These are phyloP conservation scores for Monascus purpureus DNA, from an alignment of 495 filamentous ascomycete species.

Conservation along the genomic window DNA sequence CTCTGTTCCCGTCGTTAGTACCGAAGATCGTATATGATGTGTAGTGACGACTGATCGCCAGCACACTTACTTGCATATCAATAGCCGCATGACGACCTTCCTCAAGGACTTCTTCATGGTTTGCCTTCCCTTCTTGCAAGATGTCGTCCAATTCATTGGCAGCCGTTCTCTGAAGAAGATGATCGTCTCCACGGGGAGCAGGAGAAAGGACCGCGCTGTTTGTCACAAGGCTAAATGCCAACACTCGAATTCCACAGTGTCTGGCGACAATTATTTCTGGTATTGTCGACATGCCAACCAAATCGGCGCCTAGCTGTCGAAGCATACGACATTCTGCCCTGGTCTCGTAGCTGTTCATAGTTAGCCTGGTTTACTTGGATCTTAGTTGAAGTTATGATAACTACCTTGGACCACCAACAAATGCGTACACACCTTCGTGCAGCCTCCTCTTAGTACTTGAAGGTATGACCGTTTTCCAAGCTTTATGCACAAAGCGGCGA, in stretches of 20 bases:
- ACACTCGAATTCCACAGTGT: conserved; percentile 53
- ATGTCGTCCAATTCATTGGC: conserved; percentile 38
- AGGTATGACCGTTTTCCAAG: conserved; percentile 40
- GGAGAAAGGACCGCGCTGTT: conserved; percentile 55
- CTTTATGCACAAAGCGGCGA: conserved; percentile 43
- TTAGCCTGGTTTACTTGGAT: background rate
- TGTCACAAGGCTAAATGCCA: conserved; percentile 66
- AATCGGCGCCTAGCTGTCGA: conserved; percentile 48
- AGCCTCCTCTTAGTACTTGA: conserved; percentile 31
- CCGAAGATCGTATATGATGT: background rate
- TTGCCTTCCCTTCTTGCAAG: conserved; percentile 50
- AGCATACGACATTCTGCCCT: conserved; percentile 67
- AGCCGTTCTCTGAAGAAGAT: conserved; percentile 22
- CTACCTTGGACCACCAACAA: conserved; percentile 56
- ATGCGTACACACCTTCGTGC: conserved; percentile 66
- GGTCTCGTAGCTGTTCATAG: conserved; percentile 49
- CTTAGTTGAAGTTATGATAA: conserved; percentile 1
- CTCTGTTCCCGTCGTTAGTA: conserved; percentile 18
- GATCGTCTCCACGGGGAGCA: conserved; percentile 47
- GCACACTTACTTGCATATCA: conserved; percentile 49
- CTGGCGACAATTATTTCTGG: conserved; percentile 64
- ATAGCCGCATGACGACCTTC: conserved; percentile 45
- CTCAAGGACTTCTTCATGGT: conserved; percentile 60
- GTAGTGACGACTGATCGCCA: background rate
- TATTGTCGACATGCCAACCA: conserved; percentile 70